Evolutionary conservation across 306 rosid genomes (phyloP).

Genomic region (Pyrus bretschneideri): DNA sequence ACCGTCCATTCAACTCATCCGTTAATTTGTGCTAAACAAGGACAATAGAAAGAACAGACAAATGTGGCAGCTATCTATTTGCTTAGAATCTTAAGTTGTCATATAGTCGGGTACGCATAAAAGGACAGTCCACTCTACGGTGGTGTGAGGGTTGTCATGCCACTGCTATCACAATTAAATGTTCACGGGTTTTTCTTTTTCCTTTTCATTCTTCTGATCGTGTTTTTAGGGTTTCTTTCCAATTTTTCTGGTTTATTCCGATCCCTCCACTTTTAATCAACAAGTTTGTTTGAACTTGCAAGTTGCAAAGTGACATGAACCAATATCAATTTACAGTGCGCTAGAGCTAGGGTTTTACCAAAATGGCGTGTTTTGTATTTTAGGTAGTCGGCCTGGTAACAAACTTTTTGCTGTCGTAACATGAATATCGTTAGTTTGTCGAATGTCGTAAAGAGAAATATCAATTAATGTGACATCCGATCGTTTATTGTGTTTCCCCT

Average conservation of each 20-base stretch:
- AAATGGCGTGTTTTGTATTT: too few relatives aligned
- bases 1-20: not conserved
- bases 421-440: not conserved
- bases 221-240: not conserved
- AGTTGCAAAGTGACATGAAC: not conserved
- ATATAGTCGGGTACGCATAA: not conserved
- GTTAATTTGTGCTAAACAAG: not conserved
- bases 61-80: not conserved
- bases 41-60: not conserved
- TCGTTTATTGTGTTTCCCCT: not conserved
- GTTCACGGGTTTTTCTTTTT: not conserved
- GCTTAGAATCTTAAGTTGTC: slow-evolving; percentile 6
- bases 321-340: not conserved
- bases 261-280: not conserved
- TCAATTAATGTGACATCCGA: not conserved
- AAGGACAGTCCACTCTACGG: slow-evolving; percentile 1
- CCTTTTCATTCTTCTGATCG: not conserved
- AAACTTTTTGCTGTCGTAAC: too few relatives aligned
- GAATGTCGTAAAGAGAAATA: not conserved
- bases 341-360: not conserved
- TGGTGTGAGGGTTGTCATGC: not conserved
- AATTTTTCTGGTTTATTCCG: not conserved
- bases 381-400: not conserved
- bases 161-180: not conserved
- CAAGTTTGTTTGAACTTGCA: not conserved